Evolutionary conservation across 768 basidiomycete species (phyloP).

Genomic region (Suillus decipiens): DNA sequence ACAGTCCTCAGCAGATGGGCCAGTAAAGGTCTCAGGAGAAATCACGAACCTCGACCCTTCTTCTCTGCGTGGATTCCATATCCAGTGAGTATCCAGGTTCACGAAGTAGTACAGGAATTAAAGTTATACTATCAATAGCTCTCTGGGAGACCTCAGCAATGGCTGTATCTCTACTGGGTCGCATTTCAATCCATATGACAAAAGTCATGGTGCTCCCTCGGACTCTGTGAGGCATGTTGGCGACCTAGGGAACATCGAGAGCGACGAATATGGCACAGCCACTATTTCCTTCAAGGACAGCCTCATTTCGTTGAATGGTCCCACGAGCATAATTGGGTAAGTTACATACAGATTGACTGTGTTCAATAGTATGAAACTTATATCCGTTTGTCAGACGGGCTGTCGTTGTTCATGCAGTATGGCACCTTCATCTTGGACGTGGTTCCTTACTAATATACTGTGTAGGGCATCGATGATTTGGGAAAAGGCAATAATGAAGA

Average conservation of each 20-base stretch:
- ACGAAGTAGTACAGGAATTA: constrained; percentile 23
- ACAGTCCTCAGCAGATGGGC: constrained; percentile 48
- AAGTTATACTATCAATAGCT: constrained; percentile 14
- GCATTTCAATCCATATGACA: constrained; percentile 75
- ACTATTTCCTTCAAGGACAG: constrained; percentile 58
- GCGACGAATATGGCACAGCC: constrained; percentile 59
- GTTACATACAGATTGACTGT: constrained; percentile 20
- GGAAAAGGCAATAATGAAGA: constrained; percentile 70
- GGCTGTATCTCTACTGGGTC: constrained; percentile 70
- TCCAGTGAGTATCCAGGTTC: constrained; percentile 57
- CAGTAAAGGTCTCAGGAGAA: constrained; percentile 63
- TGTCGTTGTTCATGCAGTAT: constrained; percentile 73
- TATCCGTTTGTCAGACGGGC: constrained; percentile 48
- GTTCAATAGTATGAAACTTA: constrained; percentile 7
- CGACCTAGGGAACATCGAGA: constrained; percentile 73
- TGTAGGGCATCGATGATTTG: constrained; percentile 74
- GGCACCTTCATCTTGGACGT: constrained; percentile 15
- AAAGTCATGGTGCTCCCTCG: constrained; percentile 64
- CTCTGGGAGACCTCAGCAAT: constrained; percentile 61
- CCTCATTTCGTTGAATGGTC: constrained; percentile 67
- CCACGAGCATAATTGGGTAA: constrained; percentile 69
- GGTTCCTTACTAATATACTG: constrained; percentile 13
- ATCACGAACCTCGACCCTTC: constrained; percentile 60
- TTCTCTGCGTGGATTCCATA: constrained; percentile 71
- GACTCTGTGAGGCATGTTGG: constrained; percentile 67